Base-by-base conservation (phyloP, 129 eudicot species). In the Centaurea solstitialis region DNA sequence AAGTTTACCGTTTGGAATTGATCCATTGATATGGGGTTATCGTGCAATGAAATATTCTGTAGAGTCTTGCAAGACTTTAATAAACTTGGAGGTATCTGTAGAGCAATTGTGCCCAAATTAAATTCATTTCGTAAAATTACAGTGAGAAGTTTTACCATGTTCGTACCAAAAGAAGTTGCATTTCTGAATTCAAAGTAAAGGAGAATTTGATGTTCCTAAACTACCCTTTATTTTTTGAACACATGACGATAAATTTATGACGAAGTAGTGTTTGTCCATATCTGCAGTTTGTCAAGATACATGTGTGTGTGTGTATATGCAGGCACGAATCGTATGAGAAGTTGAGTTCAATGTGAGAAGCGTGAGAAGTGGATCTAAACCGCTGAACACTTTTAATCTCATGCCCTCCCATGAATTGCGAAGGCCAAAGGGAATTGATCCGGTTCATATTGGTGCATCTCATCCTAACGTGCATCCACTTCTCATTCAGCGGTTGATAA, bases 11-110 rank as follows among this genome's bases (percentile, higher is more conserved):
- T 88, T 76, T 95, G 98, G 82, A 95, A 95, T 47, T 91, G 79
- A 72, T 91, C 98, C 97, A 93, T 91, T 7, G 93, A 83, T 73
- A 96, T 91, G 45, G 98, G 99, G 85, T 96, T 96, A 75, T 85
- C 88, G 78, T 96, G 99, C 86, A 96, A 84, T 69, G 97, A 89
- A 62, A 96, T 87, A 80, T 87, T 96, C 76, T 96, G 99, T 66
- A 96, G 86, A 69, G 91, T 76, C 81, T 81, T 93, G 98, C 99
- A 93, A 43, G 81, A 90, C 80, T 83, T 96, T 78, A 96, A 78
- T 74, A 96, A 76, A 76, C 83, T 89, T 70, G 90, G 72, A 66
- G 99, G 99, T 68, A 96, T 89, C 98, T 96, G 92, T 61, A 75
- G 41, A 79, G 62, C 13, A 66, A 62, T 41, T 7, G 82, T 24